phyloP scores from a whole-genome alignment of 148 eudicot genomes.

The Rhododendron molle region DNA sequence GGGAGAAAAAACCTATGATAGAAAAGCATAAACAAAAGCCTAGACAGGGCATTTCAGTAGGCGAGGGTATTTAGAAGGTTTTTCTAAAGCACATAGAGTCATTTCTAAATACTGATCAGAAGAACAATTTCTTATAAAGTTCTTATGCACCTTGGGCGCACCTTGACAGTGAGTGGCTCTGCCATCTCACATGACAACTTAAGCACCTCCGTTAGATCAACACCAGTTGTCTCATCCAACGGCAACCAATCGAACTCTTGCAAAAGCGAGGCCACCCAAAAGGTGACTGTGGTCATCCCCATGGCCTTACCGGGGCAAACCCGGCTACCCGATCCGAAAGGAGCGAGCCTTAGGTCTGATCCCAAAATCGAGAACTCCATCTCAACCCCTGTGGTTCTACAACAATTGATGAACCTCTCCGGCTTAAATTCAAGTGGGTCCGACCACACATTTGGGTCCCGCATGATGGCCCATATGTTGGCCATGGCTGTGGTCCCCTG shows the following conservation, averaged over 20 bases:
- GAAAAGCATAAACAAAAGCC: neutral
- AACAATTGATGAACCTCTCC: constrained; percentile 28
- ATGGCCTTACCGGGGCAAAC: constrained; percentile 73
- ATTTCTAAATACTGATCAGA: neutral
- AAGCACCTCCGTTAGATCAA: constrained; percentile 58
- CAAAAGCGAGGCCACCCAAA: constrained; percentile 64
- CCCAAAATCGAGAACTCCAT: constrained; percentile 43
- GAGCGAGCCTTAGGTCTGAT: constrained; percentile 74
- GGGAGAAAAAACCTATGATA: neutral
- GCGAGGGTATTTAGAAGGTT: neutral
- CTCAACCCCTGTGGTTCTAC: neutral
- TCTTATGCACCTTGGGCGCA: constrained; percentile 10
- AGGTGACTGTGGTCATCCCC: constrained; percentile 62
- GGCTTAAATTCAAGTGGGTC: constrained; percentile 50
- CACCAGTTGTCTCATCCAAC: constrained; percentile 3
- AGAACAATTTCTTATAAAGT: neutral
- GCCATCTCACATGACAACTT: constrained; percentile 83
- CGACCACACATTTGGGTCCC: constrained; percentile 50
- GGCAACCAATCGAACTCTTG: constrained; percentile 54
- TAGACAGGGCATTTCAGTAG: neutral
- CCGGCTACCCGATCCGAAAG: constrained; percentile 81
- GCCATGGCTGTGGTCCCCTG: constrained; percentile 74
- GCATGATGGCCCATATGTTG: constrained; percentile 67
- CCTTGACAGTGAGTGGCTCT: constrained; percentile 44
- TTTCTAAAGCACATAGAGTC: neutral